A percentile compares a stretch with the other conserved stretches of the same genome.
Conservation (phyloP, 306 rosid species). For the Cucumis melo region DNA sequence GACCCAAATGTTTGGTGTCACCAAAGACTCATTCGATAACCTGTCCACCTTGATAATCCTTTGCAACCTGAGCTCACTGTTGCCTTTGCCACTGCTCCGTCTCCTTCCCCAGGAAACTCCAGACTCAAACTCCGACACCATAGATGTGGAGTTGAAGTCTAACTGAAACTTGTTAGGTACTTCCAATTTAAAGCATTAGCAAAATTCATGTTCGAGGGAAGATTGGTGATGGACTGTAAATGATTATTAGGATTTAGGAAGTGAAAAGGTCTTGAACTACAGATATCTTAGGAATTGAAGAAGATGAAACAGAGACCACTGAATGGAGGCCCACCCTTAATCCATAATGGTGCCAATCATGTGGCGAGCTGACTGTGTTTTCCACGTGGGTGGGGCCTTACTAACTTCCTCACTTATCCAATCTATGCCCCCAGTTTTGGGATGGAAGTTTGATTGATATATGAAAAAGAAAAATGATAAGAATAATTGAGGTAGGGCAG, state of each 20-base stretch:
- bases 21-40: slow-evolving; percentile 80
- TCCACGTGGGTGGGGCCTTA: slow-evolving; percentile 7
- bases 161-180: slow-evolving; percentile 24
- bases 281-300: neutral
- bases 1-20: slow-evolving; percentile 75
- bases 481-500: neutral
- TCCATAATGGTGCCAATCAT: neutral
- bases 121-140: slow-evolving; percentile 26
- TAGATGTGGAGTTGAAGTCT: slow-evolving; percentile 65
- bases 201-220: neutral
- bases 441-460: neutral
- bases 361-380: neutral
- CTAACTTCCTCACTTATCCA: slow-evolving; percentile 3
- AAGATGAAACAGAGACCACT: neutral
- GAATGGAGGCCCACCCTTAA: neutral
- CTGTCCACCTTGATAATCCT: slow-evolving; percentile 62
- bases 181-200: neutral
- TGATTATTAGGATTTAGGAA: neutral
- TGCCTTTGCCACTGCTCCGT: slow-evolving; percentile 88
- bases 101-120: slow-evolving; percentile 62
- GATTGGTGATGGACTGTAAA: neutral
- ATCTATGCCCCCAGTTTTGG: neutral
- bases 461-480: no score
- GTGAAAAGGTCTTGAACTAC: neutral
- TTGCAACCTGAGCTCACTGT: slow-evolving; percentile 80